Evolutionary conservation across 371 early-diverging fungal species (phyloP).

Genomic region (Mortierella sp.): DNA sequence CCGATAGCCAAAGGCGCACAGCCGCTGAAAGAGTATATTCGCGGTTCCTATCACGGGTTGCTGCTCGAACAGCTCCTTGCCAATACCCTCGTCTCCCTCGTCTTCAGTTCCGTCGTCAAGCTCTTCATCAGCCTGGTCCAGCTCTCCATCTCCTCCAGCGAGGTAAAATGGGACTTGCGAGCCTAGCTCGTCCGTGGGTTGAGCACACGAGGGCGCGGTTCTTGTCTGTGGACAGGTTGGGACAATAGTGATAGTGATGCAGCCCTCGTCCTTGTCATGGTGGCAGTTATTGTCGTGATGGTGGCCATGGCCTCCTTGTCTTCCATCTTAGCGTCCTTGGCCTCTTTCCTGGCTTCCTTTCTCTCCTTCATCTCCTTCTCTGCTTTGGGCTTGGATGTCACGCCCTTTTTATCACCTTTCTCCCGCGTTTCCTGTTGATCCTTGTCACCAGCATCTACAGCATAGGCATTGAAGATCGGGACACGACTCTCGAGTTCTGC

Average conservation of each 20-base stretch:
- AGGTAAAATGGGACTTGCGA: not conserved
- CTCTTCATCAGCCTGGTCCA: not conserved
- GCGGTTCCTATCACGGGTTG: constrained; percentile 8
- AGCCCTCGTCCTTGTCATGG: constrained; percentile 8
- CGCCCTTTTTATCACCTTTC: not conserved
- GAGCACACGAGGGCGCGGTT: not conserved
- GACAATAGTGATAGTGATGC: constrained; percentile 25
- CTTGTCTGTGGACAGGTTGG: constrained; percentile 11
- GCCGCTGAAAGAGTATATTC: too few species aligned
- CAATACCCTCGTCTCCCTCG: not conserved
- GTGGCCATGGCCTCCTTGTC: not conserved
- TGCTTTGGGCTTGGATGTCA: not conserved
- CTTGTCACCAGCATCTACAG: not conserved
- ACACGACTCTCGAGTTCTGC: constrained; percentile 27
- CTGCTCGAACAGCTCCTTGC: constrained; percentile 16
- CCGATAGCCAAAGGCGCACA: too few species aligned
- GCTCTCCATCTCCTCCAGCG: not conserved
- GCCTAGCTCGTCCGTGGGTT: too few species aligned
- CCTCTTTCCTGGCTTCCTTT: constrained; percentile 3
- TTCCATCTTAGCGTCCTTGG: not conserved
- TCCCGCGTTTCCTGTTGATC: not conserved
- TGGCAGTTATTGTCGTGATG: constrained; percentile 4
- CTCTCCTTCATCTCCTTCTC: constrained; percentile 2
- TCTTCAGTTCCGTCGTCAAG: not conserved
- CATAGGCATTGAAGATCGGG: constrained; percentile 21